A percentile compares a stretch with the other conserved stretches of the same genome.
These are phyloP conservation scores for Alternaria alternata DNA, from an alignment of 2,329 filamentous ascomycete genomes.

Conservation along the genomic window DNA sequence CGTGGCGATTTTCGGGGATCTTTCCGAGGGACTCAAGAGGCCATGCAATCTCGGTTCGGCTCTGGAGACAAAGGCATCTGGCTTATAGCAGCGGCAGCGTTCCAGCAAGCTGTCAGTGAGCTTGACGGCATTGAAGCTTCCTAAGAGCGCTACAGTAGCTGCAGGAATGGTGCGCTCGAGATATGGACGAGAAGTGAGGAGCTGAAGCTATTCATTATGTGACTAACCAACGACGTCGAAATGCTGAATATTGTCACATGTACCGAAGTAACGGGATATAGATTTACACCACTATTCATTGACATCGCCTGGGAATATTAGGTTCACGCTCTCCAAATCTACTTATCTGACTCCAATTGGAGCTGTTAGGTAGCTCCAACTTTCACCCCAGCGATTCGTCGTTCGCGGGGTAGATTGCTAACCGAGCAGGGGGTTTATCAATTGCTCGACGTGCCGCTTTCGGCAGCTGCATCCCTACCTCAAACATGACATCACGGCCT, in stretches of 20 bases:
- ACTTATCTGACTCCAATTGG: slow-evolving; percentile 15
- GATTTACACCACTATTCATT: background rate
- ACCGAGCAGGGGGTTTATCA: slow-evolving; percentile 14
- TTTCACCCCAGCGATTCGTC: slow-evolving; percentile 1
- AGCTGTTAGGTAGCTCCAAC: slow-evolving; percentile 5
- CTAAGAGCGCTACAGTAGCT: background rate
- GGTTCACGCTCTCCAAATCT: slow-evolving; percentile 8
- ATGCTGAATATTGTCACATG: background rate
- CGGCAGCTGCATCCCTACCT: slow-evolving; percentile 7
- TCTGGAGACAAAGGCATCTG: background rate
- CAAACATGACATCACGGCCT: slow-evolving; percentile 10
- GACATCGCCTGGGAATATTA: background rate
- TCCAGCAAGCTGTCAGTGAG: background rate
- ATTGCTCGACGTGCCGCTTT: slow-evolving; percentile 6
- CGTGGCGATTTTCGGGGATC: too few species aligned
- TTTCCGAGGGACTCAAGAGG: background rate
- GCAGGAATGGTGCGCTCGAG: background rate
- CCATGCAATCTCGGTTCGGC: background rate
- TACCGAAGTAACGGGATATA: background rate
- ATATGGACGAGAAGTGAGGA: background rate
- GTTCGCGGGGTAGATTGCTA: slow-evolving; percentile 16
- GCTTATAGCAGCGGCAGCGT: background rate
- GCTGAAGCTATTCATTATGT: background rate
- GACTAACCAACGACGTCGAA: background rate
- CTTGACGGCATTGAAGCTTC: background rate